These are phyloP conservation scores for Alnus glutinosa DNA, from an alignment of 306 rosid genomes.

Conservation along the genomic window DNA sequence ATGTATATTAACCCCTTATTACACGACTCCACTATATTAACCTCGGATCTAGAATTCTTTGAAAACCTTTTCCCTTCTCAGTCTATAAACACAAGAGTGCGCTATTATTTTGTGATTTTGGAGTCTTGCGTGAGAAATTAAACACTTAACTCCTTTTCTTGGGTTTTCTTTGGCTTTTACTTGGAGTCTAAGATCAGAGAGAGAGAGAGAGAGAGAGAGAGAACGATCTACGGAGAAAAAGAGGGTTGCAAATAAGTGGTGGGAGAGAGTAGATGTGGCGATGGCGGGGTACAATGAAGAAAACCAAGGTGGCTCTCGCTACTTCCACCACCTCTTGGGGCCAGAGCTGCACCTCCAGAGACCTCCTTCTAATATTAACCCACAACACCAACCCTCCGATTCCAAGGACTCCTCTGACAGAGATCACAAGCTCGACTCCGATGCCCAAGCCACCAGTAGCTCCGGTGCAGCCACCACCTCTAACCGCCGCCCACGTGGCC, in stretches of 20 bases:
- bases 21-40: background rate
- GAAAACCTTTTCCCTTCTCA: background rate
- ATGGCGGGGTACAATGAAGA: constrained; percentile 36
- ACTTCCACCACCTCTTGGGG: constrained; percentile 21
- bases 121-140: background rate
- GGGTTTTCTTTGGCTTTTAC: background rate
- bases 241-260: constrained; percentile 35
- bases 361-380: constrained; percentile 6
- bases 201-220: background rate
- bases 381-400: constrained; percentile 16
- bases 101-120: background rate
- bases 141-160: background rate
- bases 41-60: background rate
- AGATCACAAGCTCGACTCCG: background rate
- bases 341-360: constrained; percentile 33
- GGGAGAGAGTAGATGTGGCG: constrained; percentile 33
- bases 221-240: background rate
- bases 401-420: constrained; percentile 9
- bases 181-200: background rate
- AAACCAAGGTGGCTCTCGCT: constrained; percentile 17
- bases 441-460: background rate
- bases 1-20: background rate
- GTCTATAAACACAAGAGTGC: background rate
- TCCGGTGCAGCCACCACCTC: constrained; percentile 13
- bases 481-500: constrained; percentile 44